Conservation (phyloP, 441 rosid genomes). For the Pelargonium citronellum region DNA sequence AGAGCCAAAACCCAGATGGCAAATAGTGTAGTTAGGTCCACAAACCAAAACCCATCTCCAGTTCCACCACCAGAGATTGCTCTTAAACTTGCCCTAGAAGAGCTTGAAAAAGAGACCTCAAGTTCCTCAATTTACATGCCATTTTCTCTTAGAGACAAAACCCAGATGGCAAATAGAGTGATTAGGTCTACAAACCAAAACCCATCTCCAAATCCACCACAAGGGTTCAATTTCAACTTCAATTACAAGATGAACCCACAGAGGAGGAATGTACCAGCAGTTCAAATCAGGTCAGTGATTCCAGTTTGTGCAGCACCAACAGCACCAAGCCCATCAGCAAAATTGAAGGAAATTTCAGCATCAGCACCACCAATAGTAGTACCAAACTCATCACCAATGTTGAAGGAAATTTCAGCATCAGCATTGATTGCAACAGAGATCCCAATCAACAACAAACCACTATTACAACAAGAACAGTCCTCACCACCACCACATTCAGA, state of each 20-base stretch:
- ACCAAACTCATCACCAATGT: not conserved
- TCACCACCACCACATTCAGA: not conserved
- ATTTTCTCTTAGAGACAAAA: conserved; percentile 15
- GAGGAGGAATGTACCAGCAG: conserved; percentile 52
- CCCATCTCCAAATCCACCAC: not conserved
- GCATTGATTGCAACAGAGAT: not conserved
- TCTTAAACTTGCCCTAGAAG: conserved; percentile 16
- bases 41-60: conserved; percentile 23
- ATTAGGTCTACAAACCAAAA: not conserved
- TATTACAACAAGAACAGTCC: not conserved
- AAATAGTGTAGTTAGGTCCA: conserved; percentile 24
- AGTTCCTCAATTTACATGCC: conserved; percentile 17
- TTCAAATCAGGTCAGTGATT: conserved; percentile 68
- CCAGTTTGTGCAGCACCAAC: conserved; percentile 61
- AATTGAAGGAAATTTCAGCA: not conserved
- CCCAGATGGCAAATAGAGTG: not conserved
- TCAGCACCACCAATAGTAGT: not conserved
- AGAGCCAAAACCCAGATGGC: conserved; percentile 22
- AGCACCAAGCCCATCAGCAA: conserved; percentile 6
- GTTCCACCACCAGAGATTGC: not conserved
- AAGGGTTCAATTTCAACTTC: conserved; percentile 15
- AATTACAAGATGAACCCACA: conserved; percentile 29
- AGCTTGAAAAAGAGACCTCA: too few relatives aligned
- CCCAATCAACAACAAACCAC: not conserved
- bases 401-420: not conserved